Conservation (phyloP, 306 rosid genomes). For the Alnus rubra region DNA sequence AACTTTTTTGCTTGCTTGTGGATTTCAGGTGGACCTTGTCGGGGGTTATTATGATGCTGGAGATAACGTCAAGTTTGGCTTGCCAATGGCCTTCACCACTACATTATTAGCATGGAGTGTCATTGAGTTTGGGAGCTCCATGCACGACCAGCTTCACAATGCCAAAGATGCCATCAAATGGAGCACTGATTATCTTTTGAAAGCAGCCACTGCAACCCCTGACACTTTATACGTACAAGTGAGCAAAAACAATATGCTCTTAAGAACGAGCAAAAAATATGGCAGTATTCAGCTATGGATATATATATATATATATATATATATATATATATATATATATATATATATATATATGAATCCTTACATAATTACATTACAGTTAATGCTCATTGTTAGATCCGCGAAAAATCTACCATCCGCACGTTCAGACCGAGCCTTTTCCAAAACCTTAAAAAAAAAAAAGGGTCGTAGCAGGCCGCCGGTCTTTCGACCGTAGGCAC, state of each 20-base stretch:
- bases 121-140: slow-evolving; percentile 72
- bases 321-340: too few relatives aligned
- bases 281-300: too few relatives aligned
- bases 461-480: too few relatives aligned
- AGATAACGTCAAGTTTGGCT: slow-evolving; percentile 84
- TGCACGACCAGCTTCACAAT: slow-evolving; percentile 58
- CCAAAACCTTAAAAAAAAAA: too few relatives aligned
- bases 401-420: too few relatives aligned
- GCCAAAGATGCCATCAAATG: slow-evolving; percentile 74
- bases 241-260: slow-evolving; percentile 21
- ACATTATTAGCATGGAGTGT: slow-evolving; percentile 91
- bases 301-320: too few relatives aligned
- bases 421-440: too few relatives aligned
- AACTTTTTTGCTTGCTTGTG: background rate
- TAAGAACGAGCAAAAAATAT: background rate
- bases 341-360: too few relatives aligned
- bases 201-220: slow-evolving; percentile 73
- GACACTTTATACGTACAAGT: slow-evolving; percentile 86
- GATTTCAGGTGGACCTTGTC: slow-evolving; percentile 70
- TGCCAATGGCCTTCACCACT: slow-evolving; percentile 92
- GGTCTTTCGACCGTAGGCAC: too few relatives aligned
- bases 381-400: too few relatives aligned
- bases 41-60: slow-evolving; percentile 99
- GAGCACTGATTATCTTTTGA: slow-evolving; percentile 77
- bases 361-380: too few relatives aligned